Conservation (phyloP, 2,329 filamentous ascomycete genomes). For the Alternaria metachromatica region DNA sequence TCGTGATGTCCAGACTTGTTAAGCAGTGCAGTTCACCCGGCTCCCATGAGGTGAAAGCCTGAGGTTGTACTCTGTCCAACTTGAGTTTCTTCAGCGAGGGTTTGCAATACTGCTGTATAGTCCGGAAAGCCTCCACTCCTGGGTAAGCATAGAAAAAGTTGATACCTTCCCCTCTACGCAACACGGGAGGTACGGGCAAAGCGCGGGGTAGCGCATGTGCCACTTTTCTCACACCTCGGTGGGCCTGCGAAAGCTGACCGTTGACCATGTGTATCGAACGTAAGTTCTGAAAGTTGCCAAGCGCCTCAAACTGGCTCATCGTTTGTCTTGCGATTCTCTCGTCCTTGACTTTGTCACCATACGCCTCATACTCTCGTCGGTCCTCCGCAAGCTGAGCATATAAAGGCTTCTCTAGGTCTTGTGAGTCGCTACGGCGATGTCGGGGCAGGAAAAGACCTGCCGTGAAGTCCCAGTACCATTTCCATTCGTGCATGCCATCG, state of each 20-base stretch:
- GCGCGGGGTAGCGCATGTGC: not conserved
- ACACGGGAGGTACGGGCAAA: not conserved
- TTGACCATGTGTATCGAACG: slow-evolving; percentile 2
- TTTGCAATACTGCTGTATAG: not conserved
- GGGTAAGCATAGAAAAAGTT: not conserved
- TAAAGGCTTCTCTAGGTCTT: not conserved
- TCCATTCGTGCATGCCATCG: slow-evolving; percentile 19
- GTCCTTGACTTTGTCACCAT: slow-evolving; percentile 9
- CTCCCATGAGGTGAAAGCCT: not conserved
- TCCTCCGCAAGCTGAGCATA: slow-evolving; percentile 1
- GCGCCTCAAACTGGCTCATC: not conserved
- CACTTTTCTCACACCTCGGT: slow-evolving; percentile 3
- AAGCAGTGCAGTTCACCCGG: not conserved
- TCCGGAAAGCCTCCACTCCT: not conserved
- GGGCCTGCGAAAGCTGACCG: not conserved
- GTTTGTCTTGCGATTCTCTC: not conserved
- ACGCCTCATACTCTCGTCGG: slow-evolving; percentile 12
- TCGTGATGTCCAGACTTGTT: slow-evolving; percentile 4
- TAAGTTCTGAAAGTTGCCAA: slow-evolving; percentile 7
- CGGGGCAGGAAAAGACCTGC: not conserved
- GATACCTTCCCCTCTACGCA: slow-evolving; percentile 7
- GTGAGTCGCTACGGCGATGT: not conserved
- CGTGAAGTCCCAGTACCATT: not conserved
- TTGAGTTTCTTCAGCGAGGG: slow-evolving; percentile 1
- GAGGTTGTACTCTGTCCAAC: not conserved